A percentile compares a stretch with the other conserved stretches of the same genome.
These are phyloP conservation scores for Rhodotorula mucilaginosa DNA, from an alignment of 1,284 basidiomycete species.

Conservation along the genomic window DNA sequence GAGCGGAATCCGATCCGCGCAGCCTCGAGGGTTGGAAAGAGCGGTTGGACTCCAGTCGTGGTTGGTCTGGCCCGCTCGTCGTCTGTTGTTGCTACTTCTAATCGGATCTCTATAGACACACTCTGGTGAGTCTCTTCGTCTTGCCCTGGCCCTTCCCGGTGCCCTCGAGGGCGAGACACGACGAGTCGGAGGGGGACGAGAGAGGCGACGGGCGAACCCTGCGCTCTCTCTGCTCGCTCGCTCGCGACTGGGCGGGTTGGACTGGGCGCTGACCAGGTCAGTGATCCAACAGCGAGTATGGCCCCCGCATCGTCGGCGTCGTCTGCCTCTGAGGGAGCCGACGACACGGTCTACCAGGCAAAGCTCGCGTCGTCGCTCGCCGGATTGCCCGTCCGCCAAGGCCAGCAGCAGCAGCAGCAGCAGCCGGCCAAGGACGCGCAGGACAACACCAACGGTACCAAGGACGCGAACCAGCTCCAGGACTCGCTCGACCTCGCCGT, in stretches of 20 bases:
- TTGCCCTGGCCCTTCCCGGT: background rate
- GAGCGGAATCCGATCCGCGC: background rate
- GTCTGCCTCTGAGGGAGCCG: slow-evolving; percentile 18
- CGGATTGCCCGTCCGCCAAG: slow-evolving; percentile 26
- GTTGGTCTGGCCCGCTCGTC: slow-evolving; percentile 5
- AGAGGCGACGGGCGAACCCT: background rate
- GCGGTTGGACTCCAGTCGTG: background rate
- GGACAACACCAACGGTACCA: slow-evolving; percentile 43
- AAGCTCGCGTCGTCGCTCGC: slow-evolving; percentile 35
- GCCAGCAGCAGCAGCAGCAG: slow-evolving; percentile 8
- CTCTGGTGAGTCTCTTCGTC: background rate
- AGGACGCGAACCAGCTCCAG: slow-evolving; percentile 45
- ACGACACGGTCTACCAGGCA: background rate
- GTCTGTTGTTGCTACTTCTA: slow-evolving; percentile 11
- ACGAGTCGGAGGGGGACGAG: background rate
- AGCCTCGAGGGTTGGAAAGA: no score
- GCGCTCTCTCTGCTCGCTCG: background rate
- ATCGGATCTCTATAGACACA: slow-evolving; percentile 3
- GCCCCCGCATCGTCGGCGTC: slow-evolving; percentile 24
- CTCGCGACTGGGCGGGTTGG: no score
- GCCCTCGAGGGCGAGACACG: background rate
- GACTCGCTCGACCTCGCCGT: slow-evolving; percentile 60
- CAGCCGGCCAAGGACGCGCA: background rate
- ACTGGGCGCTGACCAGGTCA: background rate
- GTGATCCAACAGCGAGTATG: background rate